Evolutionary conservation across 176 grass and related monocot genomes (phyloP), one percentile per base, ranked within the genome.

Genomic region (Bolboschoenus planiculmis): DNA sequence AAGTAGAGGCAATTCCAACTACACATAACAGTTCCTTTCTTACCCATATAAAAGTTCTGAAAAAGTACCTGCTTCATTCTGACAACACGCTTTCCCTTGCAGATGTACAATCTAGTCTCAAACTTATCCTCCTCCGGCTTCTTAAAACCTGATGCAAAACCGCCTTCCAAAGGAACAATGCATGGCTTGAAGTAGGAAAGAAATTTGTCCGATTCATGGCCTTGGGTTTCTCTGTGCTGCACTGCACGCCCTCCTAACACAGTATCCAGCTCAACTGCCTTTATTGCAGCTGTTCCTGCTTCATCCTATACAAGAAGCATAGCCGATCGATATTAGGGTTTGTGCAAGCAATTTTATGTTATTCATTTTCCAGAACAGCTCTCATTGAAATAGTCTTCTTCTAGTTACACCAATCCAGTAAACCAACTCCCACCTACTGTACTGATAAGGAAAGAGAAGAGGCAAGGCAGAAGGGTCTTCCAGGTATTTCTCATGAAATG

Each of bases 101-200:
- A 95, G 80, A 93, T 89, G 76, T 99, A 99, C 64, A 99, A 44
- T 34, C 86, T 83, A 40, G 57, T 87, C 93, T 95, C 88, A 85
- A 99, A 99, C 64, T 89, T 93, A 3, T 99, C 96, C 35, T 86
- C 96, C 75, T 95, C 93, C 57, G 88, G 89, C 62, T 46, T 91
- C 88, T 87, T 99, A 79, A 99, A 99, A 78, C 96, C 96, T 34
- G 96, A 99, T 10, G 93, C 93, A 86, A 99, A 99, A 59, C 93
- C 96, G 53, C 96, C 96, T 84, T 95, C 93, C 88, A 95, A 44
- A 85, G 96, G 96, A 91, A 99, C 92, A 88, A 99, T 99, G 81
- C 96, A 99, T 46, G 96, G 96, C 39, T 90, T 99, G 56, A 99
- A 99, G 85, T 91, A 99, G 39, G 96, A 99, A 14, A 99, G 58